A percentile compares a stretch with the other conserved stretches of the same genome.
phyloP scores from a whole-genome alignment of 805 yeast genomes.

The Ogataea minuta region DNA sequence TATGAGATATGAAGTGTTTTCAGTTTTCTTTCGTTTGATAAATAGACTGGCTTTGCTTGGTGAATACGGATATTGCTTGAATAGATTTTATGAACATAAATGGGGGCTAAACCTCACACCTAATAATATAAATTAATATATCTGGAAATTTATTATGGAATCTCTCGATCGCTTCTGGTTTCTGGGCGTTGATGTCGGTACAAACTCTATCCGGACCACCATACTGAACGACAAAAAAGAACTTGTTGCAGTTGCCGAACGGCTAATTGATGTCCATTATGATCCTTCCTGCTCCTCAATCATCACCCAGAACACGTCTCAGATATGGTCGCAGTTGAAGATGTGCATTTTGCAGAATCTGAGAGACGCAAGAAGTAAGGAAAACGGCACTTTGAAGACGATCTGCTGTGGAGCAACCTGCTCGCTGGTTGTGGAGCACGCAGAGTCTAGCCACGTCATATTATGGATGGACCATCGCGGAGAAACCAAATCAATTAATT shows the following conservation, averaged over 20 bases:
- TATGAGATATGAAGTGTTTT: neutral
- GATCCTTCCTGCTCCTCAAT: slow-evolving; percentile 4
- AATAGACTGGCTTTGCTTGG: slow-evolving; percentile 9
- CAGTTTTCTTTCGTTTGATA: neutral
- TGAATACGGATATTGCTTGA: neutral
- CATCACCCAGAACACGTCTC: slow-evolving; percentile 16
- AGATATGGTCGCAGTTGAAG: slow-evolving; percentile 15
- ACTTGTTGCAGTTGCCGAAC: slow-evolving; percentile 11
- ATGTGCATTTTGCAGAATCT: slow-evolving; percentile 6
- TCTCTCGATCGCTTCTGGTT: slow-evolving; percentile 6
- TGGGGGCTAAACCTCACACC: slow-evolving; percentile 4
- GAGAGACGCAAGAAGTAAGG: neutral
- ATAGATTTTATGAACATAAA: neutral
- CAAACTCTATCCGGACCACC: slow-evolving; percentile 15
- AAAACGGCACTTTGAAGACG: slow-evolving; percentile 20
- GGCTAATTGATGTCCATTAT: slow-evolving; percentile 5
- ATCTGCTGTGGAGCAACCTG: slow-evolving; percentile 56
- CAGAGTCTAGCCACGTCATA: slow-evolving; percentile 32
- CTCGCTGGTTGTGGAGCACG: slow-evolving; percentile 46
- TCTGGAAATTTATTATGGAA: neutral
- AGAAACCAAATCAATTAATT: slow-evolving; percentile 36
- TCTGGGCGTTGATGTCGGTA: slow-evolving; percentile 21
- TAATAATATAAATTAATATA: neutral
- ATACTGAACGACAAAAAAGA: slow-evolving; percentile 1
- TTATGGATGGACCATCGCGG: slow-evolving; percentile 63